Evolutionary conservation across 2,329 filamentous ascomycete species (phyloP), one percentile per base, ranked within the genome.

Genomic region (Penicillium sp.): DNA sequence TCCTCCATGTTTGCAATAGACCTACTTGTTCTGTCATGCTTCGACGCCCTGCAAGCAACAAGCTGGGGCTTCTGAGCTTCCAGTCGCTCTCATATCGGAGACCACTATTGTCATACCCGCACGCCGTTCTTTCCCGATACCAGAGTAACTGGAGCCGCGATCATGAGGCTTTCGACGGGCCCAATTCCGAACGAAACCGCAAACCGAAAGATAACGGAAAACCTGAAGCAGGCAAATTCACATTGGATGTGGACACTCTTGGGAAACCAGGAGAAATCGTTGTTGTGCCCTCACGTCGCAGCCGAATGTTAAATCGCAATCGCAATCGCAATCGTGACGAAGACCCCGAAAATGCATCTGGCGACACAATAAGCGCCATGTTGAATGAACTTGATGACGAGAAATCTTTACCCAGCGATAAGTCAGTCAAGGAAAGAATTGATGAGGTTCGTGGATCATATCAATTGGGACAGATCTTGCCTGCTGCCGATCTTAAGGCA

Each of bases 231-330:
- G 49, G 48, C 31, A 59, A 43, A 43, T 56, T 64, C 4, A 39
- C 59, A 7, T 61, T 71, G 8, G 62, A 61, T 31, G 62, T 69
- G 26, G 55, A 64, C 33, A 52, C 65, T 1, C 54, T 72, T 8
- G 70, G 70, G 26, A 60, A 66, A 43, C 68, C 68, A 1, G 68
- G 63, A 3, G 61, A 71, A 43, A 63, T 72, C 6, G 54, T 72
- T 24, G 58, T 72, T 22, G 57, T 71, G 8, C 57, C 59, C 34
- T 50, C 58, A 43, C 62, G 60, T 28, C 57, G 59, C 26, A 53
- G 54, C 26, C 49, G 29, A 22, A 45, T 17, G n/a, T 37, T 45
- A 19, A 45, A 38, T 24, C 46, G 33, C 46, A 45, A 52, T 46
- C 41, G 22, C 22, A 35, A n/a, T 24, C 46, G 33, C 46, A 45